phyloP scores from a whole-genome alignment of 2,329 filamentous ascomycete genomes.

The Ustulina deusta region DNA sequence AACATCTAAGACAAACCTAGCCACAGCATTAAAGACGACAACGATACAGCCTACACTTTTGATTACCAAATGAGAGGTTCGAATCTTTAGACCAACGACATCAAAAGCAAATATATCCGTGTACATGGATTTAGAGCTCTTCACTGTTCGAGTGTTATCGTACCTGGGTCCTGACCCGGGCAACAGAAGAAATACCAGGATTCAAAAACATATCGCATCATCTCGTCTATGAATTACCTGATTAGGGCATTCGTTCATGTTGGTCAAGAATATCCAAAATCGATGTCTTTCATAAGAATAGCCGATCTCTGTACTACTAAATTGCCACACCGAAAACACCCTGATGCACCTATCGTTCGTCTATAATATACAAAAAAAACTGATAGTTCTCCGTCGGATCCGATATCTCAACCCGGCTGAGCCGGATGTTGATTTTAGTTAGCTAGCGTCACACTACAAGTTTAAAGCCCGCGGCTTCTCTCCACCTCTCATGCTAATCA shows the following conservation, averaged over 20 bases:
- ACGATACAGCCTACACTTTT: no score
- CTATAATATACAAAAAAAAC: no score
- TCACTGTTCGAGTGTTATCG: background rate
- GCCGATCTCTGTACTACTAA: no score
- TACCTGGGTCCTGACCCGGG: background rate
- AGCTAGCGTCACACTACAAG: background rate
- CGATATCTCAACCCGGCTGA: background rate
- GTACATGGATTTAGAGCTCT: background rate
- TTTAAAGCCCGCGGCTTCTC: slow-evolving; percentile 3
- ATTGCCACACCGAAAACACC: background rate
- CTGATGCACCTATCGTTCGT: background rate
- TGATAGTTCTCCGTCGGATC: background rate
- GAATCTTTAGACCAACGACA: background rate
- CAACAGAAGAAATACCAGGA: background rate
- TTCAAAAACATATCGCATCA: background rate
- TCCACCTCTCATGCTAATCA: slow-evolving; percentile 22
- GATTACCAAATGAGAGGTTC: background rate
- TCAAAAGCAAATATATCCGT: background rate
- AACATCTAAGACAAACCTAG: no score
- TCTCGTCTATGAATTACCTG: background rate
- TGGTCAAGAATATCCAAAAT: background rate
- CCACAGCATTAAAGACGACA: no score
- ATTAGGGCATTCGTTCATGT: background rate
- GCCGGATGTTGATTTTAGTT: background rate
- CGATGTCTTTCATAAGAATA: no score